A percentile compares a stretch with the other conserved stretches of the same genome.
Evolutionary conservation across 306 rosid genomes (phyloP).

Genomic region (Glycyrrhiza uralensis): DNA sequence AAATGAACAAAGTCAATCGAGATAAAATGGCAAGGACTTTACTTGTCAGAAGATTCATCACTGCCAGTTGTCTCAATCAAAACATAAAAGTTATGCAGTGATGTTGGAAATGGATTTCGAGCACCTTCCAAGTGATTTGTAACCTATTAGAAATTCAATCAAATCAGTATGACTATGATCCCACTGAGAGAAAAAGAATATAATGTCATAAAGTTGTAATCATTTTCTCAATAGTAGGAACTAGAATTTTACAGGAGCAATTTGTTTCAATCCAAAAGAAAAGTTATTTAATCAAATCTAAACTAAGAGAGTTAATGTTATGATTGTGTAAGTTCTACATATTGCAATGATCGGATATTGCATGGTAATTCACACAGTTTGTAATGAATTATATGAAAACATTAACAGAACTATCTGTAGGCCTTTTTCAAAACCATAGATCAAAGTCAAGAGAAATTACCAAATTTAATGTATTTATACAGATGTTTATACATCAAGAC

Average conservation of each 20-base stretch:
- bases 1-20: not conserved
- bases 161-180: conserved; percentile 27
- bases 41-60: conserved; percentile 83
- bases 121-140: conserved; percentile 76
- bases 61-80: conserved; percentile 94
- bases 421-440: not conserved
- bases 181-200: not conserved
- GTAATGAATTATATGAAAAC: not conserved
- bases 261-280: not conserved
- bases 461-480: conserved; percentile 11
- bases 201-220: not conserved
- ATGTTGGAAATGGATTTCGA: conserved; percentile 79
- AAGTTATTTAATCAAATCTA: not conserved
- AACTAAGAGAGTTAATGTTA: not conserved
- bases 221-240: conserved; percentile 13
- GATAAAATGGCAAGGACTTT: conserved; percentile 14
- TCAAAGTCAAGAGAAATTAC: conserved; percentile 6
- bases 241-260: not conserved
- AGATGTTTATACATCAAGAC: not conserved
- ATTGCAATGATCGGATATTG: conserved; percentile 7
- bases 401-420: not conserved
- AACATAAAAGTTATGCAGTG: conserved; percentile 71
- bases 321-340: not conserved
- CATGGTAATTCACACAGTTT: not conserved
- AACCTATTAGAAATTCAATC: conserved; percentile 49